Evolutionary conservation across 2,329 filamentous ascomycete species (phyloP).

Genomic region (Aschersonia sp.): DNA sequence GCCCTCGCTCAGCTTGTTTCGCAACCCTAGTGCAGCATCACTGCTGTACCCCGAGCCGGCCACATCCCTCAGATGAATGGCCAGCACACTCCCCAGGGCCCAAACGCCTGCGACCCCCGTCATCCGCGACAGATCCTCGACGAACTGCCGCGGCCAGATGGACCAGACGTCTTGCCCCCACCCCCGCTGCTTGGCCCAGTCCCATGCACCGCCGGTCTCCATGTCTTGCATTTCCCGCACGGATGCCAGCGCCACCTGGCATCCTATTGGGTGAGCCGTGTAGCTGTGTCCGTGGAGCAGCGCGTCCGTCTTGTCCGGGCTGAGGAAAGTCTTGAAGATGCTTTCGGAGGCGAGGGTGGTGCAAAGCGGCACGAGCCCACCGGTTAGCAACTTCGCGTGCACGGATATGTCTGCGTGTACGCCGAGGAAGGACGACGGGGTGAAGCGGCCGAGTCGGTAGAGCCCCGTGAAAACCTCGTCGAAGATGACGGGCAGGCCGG

Average conservation of each 20-base stretch:
- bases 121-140: conserved; percentile 41
- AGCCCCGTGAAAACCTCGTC: conserved; percentile 83
- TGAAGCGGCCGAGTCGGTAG: conserved; percentile 64
- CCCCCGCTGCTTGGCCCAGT: conserved; percentile 29
- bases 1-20: conserved; percentile 17
- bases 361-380: conserved; percentile 64
- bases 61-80: conserved; percentile 37
- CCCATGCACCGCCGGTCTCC: conserved; percentile 42
- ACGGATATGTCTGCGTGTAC: conserved; percentile 61
- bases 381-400: conserved; percentile 73
- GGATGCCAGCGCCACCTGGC: conserved; percentile 59
- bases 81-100: conserved; percentile 61
- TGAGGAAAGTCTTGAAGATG: conserved; percentile 59
- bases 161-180: conserved; percentile 39
- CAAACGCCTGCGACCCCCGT: conserved; percentile 49
- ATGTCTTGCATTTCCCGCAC: conserved; percentile 44
- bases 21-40: conserved; percentile 27
- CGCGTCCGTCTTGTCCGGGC: conserved; percentile 62
- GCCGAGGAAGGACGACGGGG: conserved; percentile 54
- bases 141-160: conserved; percentile 50
- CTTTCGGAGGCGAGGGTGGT: conserved; percentile 60
- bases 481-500: conserved; percentile 63
- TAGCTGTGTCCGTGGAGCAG: conserved; percentile 78
- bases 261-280: conserved; percentile 71
- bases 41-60: conserved; percentile 31